Conservation (phyloP, 768 basidiomycete species). For the Pleurotus sapidus region DNA sequence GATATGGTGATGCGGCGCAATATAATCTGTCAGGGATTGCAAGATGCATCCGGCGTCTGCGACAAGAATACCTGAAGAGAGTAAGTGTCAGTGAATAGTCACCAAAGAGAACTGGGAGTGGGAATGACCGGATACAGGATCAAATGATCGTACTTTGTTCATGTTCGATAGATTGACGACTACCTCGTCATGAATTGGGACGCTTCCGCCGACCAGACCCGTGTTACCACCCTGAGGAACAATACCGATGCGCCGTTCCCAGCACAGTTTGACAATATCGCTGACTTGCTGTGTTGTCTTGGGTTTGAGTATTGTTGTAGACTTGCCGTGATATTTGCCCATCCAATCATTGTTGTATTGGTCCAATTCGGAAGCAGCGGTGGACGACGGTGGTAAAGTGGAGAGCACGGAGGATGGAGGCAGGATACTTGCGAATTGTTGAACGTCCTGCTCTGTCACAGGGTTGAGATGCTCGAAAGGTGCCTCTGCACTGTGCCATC, state of each 20-base stretch:
- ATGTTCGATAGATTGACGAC: conserved; percentile 83
- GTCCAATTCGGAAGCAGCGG: conserved; percentile 62
- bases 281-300: conserved; percentile 86
- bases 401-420: conserved; percentile 64
- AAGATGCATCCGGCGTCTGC: conserved; percentile 95
- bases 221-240: conserved; percentile 99
- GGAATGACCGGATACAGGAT: conserved; percentile 71
- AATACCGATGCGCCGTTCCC: conserved; percentile 75
- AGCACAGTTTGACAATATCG: conserved; percentile 85
- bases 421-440: conserved; percentile 66
- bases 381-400: conserved; percentile 50
- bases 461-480: conserved; percentile 36
- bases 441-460: conserved; percentile 56
- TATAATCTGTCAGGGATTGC: conserved; percentile 81
- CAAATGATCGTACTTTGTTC: conserved; percentile 78
- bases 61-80: conserved; percentile 71
- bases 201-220: conserved; percentile 93
- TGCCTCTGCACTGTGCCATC: conserved; percentile 20
- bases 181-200: conserved; percentile 85
- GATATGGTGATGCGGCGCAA: conserved; percentile 86
- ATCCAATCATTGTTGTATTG: conserved; percentile 93
- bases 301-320: conserved; percentile 86
- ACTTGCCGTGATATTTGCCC: conserved; percentile 86
- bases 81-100: conserved; percentile 8
- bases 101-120: conserved; percentile 13